Evolutionary conservation across 306 rosid species (phyloP).

Genomic region (Dryas drummondii): DNA sequence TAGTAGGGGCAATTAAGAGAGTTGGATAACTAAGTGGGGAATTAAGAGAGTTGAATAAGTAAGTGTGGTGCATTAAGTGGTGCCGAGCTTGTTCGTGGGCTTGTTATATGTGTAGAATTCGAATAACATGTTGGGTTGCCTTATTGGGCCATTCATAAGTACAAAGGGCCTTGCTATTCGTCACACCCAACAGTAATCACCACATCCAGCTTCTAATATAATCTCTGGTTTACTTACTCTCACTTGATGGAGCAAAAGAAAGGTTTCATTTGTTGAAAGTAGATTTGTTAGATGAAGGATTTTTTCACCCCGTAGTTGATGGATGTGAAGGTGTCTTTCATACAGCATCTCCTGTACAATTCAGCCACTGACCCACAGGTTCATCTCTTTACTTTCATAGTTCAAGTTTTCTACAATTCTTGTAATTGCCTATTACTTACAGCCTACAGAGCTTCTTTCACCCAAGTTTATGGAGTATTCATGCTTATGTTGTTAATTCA

Average conservation of each 20-base stretch:
- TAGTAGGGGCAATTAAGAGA: too few relatives aligned
- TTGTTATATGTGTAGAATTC: too few relatives aligned
- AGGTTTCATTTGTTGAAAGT: constrained; percentile 47
- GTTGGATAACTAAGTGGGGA: too few relatives aligned
- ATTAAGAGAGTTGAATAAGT: too few relatives aligned
- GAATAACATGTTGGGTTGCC: too few relatives aligned
- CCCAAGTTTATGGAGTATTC: not conserved
- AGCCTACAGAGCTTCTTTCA: too few relatives aligned
- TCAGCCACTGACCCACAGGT: constrained; percentile 40
- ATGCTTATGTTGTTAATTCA: not conserved
- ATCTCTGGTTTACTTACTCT: constrained; percentile 1
- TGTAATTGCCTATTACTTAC: not conserved
- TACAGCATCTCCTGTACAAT: constrained; percentile 42
- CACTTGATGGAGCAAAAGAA: constrained; percentile 31
- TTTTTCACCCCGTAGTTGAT: constrained; percentile 39
- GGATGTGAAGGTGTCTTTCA: constrained; percentile 57
- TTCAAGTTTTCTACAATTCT: not conserved
- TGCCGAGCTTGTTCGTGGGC: too few relatives aligned
- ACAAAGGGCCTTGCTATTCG: too few relatives aligned
- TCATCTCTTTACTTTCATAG: not conserved
- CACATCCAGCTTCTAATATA: too few relatives aligned
- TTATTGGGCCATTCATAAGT: too few relatives aligned
- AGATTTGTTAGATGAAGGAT: constrained; percentile 46
- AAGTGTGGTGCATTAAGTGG: too few relatives aligned
- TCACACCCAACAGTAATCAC: too few relatives aligned